A percentile compares a stretch with the other conserved stretches of the same genome.
These are phyloP conservation scores for Lonicera japonica DNA, from an alignment of 129 eudicot species.

Conservation along the genomic window DNA sequence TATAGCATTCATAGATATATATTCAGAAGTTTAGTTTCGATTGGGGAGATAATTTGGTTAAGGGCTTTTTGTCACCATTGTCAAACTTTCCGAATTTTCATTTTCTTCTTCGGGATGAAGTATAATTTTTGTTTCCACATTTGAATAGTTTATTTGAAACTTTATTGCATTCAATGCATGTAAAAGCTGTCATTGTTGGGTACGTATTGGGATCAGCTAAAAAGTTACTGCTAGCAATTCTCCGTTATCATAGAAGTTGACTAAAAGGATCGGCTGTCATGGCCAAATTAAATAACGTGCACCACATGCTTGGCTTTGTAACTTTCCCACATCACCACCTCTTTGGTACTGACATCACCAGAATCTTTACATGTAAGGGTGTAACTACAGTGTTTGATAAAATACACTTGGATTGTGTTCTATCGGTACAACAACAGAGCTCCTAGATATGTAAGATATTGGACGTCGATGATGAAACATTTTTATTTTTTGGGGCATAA, in stretches of 20 bases:
- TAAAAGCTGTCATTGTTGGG: neutral
- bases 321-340: neutral
- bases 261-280: constrained; percentile 4
- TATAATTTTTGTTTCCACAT: neutral
- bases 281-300: constrained; percentile 6
- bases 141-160: neutral
- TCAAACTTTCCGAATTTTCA: neutral
- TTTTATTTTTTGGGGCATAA: neutral
- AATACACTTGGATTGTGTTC: neutral
- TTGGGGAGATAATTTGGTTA: too few relatives aligned
- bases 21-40: too few relatives aligned
- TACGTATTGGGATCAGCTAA: neutral
- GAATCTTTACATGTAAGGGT: too few relatives aligned
- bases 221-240: neutral
- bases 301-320: constrained; percentile 1
- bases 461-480: neutral
- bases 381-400: neutral
- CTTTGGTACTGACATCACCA: neutral
- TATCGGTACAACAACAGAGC: too few relatives aligned
- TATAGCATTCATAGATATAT: too few relatives aligned
- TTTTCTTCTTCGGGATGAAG: neutral
- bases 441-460: neutral
- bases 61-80: neutral
- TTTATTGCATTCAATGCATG: neutral
- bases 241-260: constrained; percentile 8